Evolutionary conservation across 140 eudicot genomes (phyloP).

Genomic region (Cichorium intybus): DNA sequence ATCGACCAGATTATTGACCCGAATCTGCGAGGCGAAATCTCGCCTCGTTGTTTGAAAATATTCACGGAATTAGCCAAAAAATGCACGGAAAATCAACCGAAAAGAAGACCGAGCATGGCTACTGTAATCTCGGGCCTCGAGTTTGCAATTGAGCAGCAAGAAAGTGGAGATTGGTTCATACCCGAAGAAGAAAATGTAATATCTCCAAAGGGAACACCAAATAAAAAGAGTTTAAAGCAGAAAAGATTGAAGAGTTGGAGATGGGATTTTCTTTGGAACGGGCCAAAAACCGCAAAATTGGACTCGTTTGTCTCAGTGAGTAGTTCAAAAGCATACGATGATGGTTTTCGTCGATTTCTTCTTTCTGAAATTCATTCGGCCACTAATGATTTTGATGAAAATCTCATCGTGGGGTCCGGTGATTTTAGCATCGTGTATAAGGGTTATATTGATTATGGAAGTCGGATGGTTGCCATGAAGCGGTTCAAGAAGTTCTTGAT

Average conservation of each 20-base stretch:
- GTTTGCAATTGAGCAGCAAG: conserved; percentile 42
- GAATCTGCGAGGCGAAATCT: conserved; percentile 30
- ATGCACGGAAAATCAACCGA: conserved; percentile 51
- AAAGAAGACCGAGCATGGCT: conserved; percentile 53
- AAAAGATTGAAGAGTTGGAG: conserved; percentile 38
- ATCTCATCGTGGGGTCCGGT: conserved; percentile 28
- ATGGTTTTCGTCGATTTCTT: conserved; percentile 20
- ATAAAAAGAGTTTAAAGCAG: conserved; percentile 23
- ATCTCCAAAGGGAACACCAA: conserved; percentile 1
- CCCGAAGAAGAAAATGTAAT: conserved; percentile 25
- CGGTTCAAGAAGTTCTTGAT: conserved; percentile 30
- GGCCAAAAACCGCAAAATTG: conserved; percentile 25
- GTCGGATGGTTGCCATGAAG: conserved; percentile 24
- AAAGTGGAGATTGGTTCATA: conserved; percentile 31
- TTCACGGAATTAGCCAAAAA: conserved; percentile 38
- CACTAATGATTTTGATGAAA: conserved; percentile 34
- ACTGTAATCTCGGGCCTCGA: conserved; percentile 46
- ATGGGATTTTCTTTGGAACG: conserved; percentile 45
- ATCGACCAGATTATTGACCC: conserved; percentile 43
- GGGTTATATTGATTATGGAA: conserved; percentile 34
- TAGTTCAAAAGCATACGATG: conserved; percentile 31
- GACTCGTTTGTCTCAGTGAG: conserved; percentile 31
- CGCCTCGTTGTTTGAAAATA: conserved; percentile 30
- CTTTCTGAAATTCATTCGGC: conserved; percentile 35
- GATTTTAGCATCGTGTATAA: conserved; percentile 30